Base-by-base conservation (phyloP, 2,329 filamentous ascomycete species). In the Fusarium praegraminearum region DNA sequence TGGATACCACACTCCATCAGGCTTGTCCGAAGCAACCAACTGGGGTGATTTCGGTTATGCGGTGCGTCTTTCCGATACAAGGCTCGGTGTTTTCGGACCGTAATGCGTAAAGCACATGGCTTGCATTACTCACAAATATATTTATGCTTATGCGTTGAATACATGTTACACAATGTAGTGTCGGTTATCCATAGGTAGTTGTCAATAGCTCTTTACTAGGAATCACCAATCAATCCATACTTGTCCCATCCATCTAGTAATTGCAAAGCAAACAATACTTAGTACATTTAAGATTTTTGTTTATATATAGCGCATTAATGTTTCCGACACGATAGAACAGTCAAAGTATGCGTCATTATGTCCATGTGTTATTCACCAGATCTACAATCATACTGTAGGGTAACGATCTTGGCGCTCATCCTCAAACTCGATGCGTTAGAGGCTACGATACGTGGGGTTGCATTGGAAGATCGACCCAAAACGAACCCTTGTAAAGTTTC, bases 381-480 rank as follows among this genome's bases (percentile, higher is more conserved):
- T 51, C 49, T 16, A n/a, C n/a, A 51, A 12, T 62, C 13, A 36
- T 44, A 47, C 46, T 59, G n/a, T 50, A 65, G 64, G 57, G 64
- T 67, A 67, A 41, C 41, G 28, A 22, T 16, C 28, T 44, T 33
- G 46, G 60, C 47, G 41, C 40, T 45, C 24, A 22, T 28, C 13
- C 46, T 55, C 59, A 65, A 69, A 68, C 65, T 15, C 33, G 15
- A 43, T 20, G 11, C 30, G 65, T 69, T 26, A 51, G 65, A 64
- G 43, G 38, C 11, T 45, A 22, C 38, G 50, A 24, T 47, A 36
- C 16, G 45, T 46, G 38, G 44, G 13, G 60, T 49, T 47, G 45
- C 62, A 65, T 26, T 1, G 26, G 13, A 11, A 28, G 32, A 53
- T 65, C 40, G 49, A 47, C 41, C 49, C 61, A 54, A 58, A 58